Evolutionary conservation across 352 stramenopile species (phyloP).

Genomic region (Aphanomyces euteiches): DNA sequence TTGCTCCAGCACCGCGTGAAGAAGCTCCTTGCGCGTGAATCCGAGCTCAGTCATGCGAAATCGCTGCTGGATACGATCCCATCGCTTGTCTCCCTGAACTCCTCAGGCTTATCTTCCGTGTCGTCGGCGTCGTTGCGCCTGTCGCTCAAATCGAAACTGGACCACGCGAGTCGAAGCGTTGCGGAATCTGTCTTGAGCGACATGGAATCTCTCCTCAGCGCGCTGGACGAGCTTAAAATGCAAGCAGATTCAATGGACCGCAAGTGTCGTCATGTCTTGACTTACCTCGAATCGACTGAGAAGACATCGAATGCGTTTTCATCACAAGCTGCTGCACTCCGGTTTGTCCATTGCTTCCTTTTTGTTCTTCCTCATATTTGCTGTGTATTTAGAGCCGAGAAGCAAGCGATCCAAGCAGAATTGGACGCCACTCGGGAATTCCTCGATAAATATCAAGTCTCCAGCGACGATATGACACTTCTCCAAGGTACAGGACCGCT

Average conservation of each 20-base stretch:
- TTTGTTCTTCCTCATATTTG: not conserved
- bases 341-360: constrained; percentile 2
- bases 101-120: too few species aligned
- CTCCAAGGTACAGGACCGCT: constrained; percentile 7
- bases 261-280: constrained; percentile 15
- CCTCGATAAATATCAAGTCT: constrained; percentile 27
- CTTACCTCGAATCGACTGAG: constrained; percentile 26
- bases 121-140: not conserved
- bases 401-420: constrained; percentile 35
- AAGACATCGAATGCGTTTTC: constrained; percentile 20
- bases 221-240: constrained; percentile 10
- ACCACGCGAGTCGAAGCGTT: constrained; percentile 12
- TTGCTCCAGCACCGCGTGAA: constrained; percentile 28
- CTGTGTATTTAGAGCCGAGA: constrained; percentile 29
- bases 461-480: constrained; percentile 14
- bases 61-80: constrained; percentile 7
- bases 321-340: constrained; percentile 19
- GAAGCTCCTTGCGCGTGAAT: constrained; percentile 22
- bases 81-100: constrained; percentile 9
- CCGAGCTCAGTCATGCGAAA: constrained; percentile 8
- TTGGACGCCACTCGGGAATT: constrained; percentile 32
- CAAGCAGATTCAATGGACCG: constrained; percentile 19
- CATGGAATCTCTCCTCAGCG: not conserved
- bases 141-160: constrained; percentile 2
- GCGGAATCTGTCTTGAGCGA: constrained; percentile 18